phyloP scores from a whole-genome alignment of 2,329 filamentous ascomycete genomes.

The Epichloe festucae region DNA sequence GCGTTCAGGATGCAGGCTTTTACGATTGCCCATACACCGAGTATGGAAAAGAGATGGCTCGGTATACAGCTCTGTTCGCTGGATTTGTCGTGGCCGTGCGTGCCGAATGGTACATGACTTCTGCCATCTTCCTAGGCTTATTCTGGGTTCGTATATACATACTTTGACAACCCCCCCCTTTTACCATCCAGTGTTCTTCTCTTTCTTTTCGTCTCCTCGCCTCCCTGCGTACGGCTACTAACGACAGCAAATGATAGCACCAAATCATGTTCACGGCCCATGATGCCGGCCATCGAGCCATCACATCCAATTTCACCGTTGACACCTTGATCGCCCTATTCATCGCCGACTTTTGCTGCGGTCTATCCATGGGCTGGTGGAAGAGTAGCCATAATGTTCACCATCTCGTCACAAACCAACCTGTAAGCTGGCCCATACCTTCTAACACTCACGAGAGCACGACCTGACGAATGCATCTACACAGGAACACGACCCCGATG shows the following conservation, averaged over 20 bases:
- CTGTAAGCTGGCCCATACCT: slow-evolving; percentile 18
- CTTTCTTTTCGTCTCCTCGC: no score
- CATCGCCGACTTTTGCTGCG: slow-evolving; percentile 52
- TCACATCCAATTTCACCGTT: slow-evolving; percentile 43
- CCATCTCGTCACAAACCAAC: slow-evolving; percentile 52
- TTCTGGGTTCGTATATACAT: slow-evolving; percentile 38
- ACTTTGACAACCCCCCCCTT: not conserved
- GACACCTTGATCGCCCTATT: slow-evolving; percentile 51
- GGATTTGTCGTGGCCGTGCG: slow-evolving; percentile 32
- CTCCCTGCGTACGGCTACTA: slow-evolving; percentile 1
- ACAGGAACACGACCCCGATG: slow-evolving; percentile 43
- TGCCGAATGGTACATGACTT: slow-evolving; percentile 42
- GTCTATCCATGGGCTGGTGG: slow-evolving; percentile 56
- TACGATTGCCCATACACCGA: slow-evolving; percentile 46
- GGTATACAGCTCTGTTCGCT: slow-evolving; percentile 39
- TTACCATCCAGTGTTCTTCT: not conserved
- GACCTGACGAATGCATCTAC: not conserved
- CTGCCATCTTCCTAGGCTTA: slow-evolving; percentile 44
- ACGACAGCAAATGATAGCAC: slow-evolving; percentile 28
- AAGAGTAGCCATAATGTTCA: slow-evolving; percentile 58
- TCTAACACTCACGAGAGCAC: not conserved
- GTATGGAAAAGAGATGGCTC: slow-evolving; percentile 44
- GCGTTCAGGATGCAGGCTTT: slow-evolving; percentile 39
- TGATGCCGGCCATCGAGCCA: slow-evolving; percentile 50
- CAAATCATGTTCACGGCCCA: slow-evolving; percentile 58